These are phyloP conservation scores for Diutina neorugosa DNA, from an alignment of 1,139 yeast species.

Conservation along the genomic window DNA sequence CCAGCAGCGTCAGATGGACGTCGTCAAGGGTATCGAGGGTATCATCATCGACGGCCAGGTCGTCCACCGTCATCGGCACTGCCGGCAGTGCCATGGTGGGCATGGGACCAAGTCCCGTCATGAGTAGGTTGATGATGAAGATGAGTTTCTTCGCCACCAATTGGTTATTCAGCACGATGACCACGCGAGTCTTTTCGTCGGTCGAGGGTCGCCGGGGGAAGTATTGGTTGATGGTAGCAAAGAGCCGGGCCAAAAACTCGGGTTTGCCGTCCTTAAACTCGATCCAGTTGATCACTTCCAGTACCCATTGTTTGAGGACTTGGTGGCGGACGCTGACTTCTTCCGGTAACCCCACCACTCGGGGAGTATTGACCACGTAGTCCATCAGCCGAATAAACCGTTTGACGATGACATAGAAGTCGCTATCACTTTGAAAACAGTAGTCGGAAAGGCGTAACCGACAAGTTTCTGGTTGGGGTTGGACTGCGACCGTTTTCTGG, in stretches of 20 bases:
- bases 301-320: constrained; percentile 28
- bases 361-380: constrained; percentile 33
- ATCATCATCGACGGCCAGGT: constrained; percentile 18
- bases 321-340: background rate
- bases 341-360: constrained; percentile 16
- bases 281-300: constrained; percentile 47
- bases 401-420: constrained; percentile 22
- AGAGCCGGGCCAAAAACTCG: constrained; percentile 4
- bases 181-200: constrained; percentile 33
- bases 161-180: constrained; percentile 48
- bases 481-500: constrained; percentile 21
- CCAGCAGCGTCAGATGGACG: background rate
- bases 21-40: background rate
- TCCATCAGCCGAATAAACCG: constrained; percentile 27
- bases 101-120: constrained; percentile 27
- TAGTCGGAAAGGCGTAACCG: constrained; percentile 15
- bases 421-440: constrained; percentile 31
- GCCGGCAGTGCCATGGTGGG: background rate
- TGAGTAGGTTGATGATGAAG: constrained; percentile 26
- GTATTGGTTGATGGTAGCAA: background rate
- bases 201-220: background rate
- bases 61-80: constrained; percentile 19
- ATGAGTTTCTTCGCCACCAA: constrained; percentile 48
- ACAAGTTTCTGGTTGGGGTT: constrained; percentile 4
- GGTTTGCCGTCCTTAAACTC: constrained; percentile 40